Evolutionary conservation across 2,329 filamentous ascomycete genomes (phyloP).

Genomic region (Aureobasidium sp.): DNA sequence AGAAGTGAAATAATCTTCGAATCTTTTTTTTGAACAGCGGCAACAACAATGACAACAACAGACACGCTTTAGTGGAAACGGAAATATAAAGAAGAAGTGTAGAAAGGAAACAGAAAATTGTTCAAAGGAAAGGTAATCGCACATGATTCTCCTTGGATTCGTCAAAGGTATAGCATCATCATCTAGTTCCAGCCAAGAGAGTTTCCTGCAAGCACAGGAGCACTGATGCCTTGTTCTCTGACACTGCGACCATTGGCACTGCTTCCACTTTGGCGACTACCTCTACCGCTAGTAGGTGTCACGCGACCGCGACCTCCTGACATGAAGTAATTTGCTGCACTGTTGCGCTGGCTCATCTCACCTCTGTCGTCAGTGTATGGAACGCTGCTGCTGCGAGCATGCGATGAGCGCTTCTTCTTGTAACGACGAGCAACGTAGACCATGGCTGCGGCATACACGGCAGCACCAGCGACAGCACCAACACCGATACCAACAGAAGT

Average conservation of each 20-base stretch:
- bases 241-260: slow-evolving; percentile 47
- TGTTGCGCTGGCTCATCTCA: slow-evolving; percentile 35
- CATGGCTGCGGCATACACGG: slow-evolving; percentile 90
- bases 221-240: slow-evolving; percentile 70
- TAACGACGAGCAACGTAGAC: slow-evolving; percentile 86
- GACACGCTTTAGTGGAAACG: background rate
- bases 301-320: slow-evolving; percentile 52
- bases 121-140: background rate
- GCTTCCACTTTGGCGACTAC: slow-evolving; percentile 34
- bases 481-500: slow-evolving; percentile 62
- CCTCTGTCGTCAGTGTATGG: slow-evolving; percentile 58
- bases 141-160: slow-evolving; percentile 6
- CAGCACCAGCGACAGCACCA: slow-evolving; percentile 69
- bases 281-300: slow-evolving; percentile 33
- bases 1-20: slow-evolving; percentile 3
- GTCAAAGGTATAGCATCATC: slow-evolving; percentile 6
- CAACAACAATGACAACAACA: background rate
- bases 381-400: slow-evolving; percentile 71
- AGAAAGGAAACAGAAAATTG: background rate
- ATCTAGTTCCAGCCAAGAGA: slow-evolving; percentile 88
- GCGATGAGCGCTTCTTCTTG: slow-evolving; percentile 59
- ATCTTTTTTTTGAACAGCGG: slow-evolving; percentile 4
- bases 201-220: slow-evolving; percentile 88
- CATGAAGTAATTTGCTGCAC: slow-evolving; percentile 50
- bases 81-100: background rate